These are phyloP conservation scores for Karstenula rhodostoma DNA, from an alignment of 2,329 filamentous ascomycete genomes.

Conservation along the genomic window DNA sequence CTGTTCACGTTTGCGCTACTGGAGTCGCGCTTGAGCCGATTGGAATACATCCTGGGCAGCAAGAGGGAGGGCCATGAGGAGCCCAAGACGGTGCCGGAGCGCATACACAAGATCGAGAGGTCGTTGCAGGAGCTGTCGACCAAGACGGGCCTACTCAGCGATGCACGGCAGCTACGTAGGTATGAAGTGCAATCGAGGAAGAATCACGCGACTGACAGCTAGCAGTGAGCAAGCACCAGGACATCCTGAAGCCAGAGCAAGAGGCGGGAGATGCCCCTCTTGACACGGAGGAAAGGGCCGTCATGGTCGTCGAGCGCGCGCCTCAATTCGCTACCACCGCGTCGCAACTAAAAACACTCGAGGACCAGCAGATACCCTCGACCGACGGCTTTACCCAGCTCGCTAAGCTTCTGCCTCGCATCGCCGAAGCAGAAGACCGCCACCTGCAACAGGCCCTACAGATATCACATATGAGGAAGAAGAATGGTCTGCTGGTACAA, in stretches of 20 bases:
- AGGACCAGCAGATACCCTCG: slow-evolving; percentile 54
- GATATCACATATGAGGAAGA: slow-evolving; percentile 68
- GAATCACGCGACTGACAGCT: slow-evolving; percentile 22
- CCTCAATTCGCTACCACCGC: slow-evolving; percentile 52
- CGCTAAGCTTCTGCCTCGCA: slow-evolving; percentile 66
- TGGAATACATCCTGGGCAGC: slow-evolving; percentile 55
- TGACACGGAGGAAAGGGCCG: slow-evolving; percentile 35
- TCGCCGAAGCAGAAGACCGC: slow-evolving; percentile 67
- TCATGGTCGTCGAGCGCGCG: slow-evolving; percentile 56
- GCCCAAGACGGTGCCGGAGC: slow-evolving; percentile 40
- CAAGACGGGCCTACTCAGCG: slow-evolving; percentile 49
- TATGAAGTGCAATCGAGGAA: neutral
- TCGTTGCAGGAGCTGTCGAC: slow-evolving; percentile 50
- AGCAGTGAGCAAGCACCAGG: slow-evolving; percentile 51
- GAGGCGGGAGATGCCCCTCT: slow-evolving; percentile 32
- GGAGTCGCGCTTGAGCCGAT: slow-evolving; percentile 54
- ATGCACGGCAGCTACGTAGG: slow-evolving; percentile 52
- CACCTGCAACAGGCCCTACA: slow-evolving; percentile 69
- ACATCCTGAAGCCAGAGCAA: slow-evolving; percentile 44
- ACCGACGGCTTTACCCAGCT: slow-evolving; percentile 60
- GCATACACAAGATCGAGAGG: slow-evolving; percentile 49
- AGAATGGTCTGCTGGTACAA: slow-evolving; percentile 64
- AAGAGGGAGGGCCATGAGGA: slow-evolving; percentile 32
- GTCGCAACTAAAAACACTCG: slow-evolving; percentile 54
- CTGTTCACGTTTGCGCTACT: slow-evolving; percentile 54